Base-by-base conservation (phyloP, 1,284 basidiomycete genomes). In the Malassezia cuniculi region DNA sequence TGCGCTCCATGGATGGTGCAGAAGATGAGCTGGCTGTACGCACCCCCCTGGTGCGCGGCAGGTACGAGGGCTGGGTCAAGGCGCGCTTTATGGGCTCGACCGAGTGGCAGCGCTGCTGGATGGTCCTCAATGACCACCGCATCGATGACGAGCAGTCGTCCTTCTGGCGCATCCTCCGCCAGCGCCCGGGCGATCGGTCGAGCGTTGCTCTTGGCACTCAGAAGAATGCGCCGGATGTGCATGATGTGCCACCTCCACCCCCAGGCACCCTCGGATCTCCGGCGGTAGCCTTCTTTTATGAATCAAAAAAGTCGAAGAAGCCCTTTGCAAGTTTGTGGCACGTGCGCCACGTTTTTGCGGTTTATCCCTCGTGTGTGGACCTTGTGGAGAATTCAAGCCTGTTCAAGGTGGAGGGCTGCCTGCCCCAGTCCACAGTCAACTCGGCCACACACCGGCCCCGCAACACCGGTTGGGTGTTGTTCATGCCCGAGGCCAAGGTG, bases 31-130 rank as follows among this genome's bases (percentile, higher is more conserved):
- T 45, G 6, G 20, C 30, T 11, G 37, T 45, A 5, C 42, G 42
- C 27, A 58, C 56, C 7, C 62, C 62, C 7, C 54, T 66, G 27
- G 38, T 39, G 36, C 76, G 76, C 34, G 82, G 84, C 9, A 76
- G 75, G 47, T 76, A 87, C 72, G 89, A 95, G 67, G 89, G 89
- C 3, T 90, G 85, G 83, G 82, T 87, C 27, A 78, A 82, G 50
- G 78, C 89, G 18, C 79, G 93, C 29, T 75, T 94, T 34, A 84
- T 89, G 34, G 89, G 89, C 12, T 85, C 89, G 56, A 90, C 84
- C 1, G 86, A 94, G 55, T 97, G 90, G 90, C 86, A 86, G 58
- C 76, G 78, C 34, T 75, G 89, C 39, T 97, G 85, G 83, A 78
- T 87, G 72, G 77, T 82, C 5, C 72, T 94, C 11, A 52, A 53